Conservation (phyloP, 2,329 filamentous ascomycete species). For the Bretziella fagacearum region DNA sequence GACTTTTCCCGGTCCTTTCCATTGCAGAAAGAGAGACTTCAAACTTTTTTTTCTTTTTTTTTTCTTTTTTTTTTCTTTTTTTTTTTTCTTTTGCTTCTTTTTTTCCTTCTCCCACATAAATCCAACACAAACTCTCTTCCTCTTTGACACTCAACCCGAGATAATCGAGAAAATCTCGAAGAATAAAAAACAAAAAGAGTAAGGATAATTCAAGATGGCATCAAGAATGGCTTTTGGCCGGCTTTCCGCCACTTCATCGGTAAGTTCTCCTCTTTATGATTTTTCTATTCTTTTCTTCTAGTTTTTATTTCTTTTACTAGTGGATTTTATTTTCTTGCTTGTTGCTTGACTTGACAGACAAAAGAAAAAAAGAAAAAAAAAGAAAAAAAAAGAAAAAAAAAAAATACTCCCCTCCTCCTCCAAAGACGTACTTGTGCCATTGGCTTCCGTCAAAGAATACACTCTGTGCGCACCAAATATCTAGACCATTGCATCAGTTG, state of each 20-base stretch:
- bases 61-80: slow-evolving; percentile 4
- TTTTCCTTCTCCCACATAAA: slow-evolving; percentile 3
- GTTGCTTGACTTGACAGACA: no score
- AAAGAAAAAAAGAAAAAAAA: no score
- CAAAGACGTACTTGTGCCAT: no score
- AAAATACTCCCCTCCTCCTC: no score
- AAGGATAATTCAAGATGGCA: slow-evolving; percentile 36
- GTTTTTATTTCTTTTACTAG: background rate
- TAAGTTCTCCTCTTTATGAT: slow-evolving; percentile 24
- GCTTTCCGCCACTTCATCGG: slow-evolving; percentile 38
- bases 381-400: no score
- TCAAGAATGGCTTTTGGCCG: slow-evolving; percentile 49
- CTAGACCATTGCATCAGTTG: no score
- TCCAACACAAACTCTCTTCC: background rate
- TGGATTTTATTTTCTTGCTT: background rate
- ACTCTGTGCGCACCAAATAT: no score
- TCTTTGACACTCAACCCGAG: background rate
- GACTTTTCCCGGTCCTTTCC: slow-evolving; percentile 3
- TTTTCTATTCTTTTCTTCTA: slow-evolving; percentile 8
- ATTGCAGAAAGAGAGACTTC: slow-evolving; percentile 10
- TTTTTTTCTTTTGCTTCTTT: background rate
- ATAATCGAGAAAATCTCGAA: background rate
- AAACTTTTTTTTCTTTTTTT: slow-evolving; percentile 3
- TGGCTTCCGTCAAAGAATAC: no score
- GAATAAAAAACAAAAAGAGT: no score